Conservation (phyloP, 345 rosid species). For the Litchi chinensis region DNA sequence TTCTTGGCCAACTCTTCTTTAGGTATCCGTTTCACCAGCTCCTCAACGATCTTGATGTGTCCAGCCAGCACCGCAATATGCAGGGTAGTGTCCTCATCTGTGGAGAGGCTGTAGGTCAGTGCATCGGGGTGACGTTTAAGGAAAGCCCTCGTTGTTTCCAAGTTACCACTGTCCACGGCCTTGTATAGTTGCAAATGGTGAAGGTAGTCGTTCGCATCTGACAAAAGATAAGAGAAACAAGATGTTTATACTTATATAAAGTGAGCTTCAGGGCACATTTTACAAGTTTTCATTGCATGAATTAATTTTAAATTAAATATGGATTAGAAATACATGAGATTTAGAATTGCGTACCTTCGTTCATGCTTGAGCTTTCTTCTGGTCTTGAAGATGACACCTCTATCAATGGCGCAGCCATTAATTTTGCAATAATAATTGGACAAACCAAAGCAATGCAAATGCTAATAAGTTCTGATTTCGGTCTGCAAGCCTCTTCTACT, state of each 20-base stretch:
- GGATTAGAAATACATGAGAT: neutral
- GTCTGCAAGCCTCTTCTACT: neutral
- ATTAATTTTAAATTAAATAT: neutral
- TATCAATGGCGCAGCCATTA: neutral
- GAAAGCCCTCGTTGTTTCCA: conserved; percentile 45
- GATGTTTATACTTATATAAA: neutral
- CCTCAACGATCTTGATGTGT: conserved; percentile 55
- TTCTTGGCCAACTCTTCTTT: conserved; percentile 28
- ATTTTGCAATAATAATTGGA: neutral
- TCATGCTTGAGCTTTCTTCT: neutral
- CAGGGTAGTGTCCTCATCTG: conserved; percentile 62
- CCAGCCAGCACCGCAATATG: conserved; percentile 74
- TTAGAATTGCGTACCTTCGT: conserved; percentile 13
- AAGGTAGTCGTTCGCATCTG: conserved; percentile 23
- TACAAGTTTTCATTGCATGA: neutral
- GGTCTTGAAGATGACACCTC: neutral
- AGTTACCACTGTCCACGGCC: conserved; percentile 61
- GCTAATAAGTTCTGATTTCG: neutral
- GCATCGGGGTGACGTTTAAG: conserved; percentile 40
- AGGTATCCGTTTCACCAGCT: conserved; percentile 37
- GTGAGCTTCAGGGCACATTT: neutral
- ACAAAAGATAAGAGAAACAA: neutral
- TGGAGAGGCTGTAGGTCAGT: conserved; percentile 36
- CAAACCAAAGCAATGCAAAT: neutral
- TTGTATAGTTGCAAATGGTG: conserved; percentile 49